Base-by-base conservation (phyloP, 768 basidiomycete species). In the Mycena sanguinolenta region DNA sequence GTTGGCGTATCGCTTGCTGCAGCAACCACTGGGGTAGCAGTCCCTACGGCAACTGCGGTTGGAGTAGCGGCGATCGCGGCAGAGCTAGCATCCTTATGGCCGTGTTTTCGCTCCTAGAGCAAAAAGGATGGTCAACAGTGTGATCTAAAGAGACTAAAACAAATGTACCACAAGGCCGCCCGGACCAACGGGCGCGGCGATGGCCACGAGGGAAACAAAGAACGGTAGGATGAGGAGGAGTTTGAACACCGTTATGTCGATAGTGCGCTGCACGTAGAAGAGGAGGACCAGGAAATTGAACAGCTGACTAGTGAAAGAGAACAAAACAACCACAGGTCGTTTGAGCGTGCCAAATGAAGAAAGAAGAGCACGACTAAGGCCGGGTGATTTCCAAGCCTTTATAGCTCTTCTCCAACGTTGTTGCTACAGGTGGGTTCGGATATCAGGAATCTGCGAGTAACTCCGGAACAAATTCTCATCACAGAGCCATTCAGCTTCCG, bases 171-270 rank as follows among this genome's bases (percentile, higher is more conserved):
- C 32, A 57, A 57, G 55, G 34, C 55, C 34, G 38, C 38, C n/a
- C 55, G 55, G 32, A 21, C 55, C 55, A 57, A 57, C 34, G 34
- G 55, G 55, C 38, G 55, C 55, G 55, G 55, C 55, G 32, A 57
- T 57, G 55, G 55, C 55, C 55, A n/a, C 38, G 55, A 57, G 55
- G 55, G 55, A 57, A 57, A 57, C 55, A 57, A 57, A 38, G 55
- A 57, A 57, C 34, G 55, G 55, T 34, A 57, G 21, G 21, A 57
- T 57, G 55, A 57, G n/a, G 49, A 50, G 34, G 55, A 57, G 55
- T 57, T 57, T 57, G 55, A 57, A 57, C 55, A 57, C 38, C 21
- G 4, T 57, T 21, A 36, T 10, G 55, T 57, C 55, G 55, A 57
- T 57, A 36, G 34, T 57, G 55, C 55, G 32, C 55, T 57, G 55